These are phyloP conservation scores for Mycosarcoma mackinlayi DNA, from an alignment of 1,284 basidiomycete genomes.

Conservation along the genomic window DNA sequence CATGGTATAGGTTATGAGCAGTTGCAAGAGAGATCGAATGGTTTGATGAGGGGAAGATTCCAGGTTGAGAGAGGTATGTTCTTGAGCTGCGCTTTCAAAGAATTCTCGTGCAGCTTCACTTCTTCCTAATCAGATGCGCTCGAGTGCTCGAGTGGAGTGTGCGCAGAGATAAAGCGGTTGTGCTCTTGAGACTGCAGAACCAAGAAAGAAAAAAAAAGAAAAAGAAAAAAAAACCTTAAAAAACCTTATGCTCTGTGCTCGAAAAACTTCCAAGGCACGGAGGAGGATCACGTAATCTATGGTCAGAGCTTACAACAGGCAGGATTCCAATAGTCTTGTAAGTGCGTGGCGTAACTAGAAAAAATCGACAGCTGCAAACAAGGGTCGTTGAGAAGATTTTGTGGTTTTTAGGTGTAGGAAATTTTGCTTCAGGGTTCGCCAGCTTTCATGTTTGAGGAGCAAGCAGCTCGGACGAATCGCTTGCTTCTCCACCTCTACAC, in stretches of 20 bases:
- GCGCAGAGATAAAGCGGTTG: too few relatives aligned
- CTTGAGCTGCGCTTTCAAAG: too few relatives aligned
- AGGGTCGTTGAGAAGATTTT: constrained; percentile 47
- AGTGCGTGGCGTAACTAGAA: not conserved
- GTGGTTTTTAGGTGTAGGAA: constrained; percentile 5
- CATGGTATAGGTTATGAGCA: too few relatives aligned
- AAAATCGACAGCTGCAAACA: constrained; percentile 9
- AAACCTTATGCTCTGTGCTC: not conserved
- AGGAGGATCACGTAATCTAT: constrained; percentile 23
- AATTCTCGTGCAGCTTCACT: not conserved
- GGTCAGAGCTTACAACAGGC: constrained; percentile 27
- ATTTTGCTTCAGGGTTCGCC: constrained; percentile 27
- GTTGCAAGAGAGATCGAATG: too few relatives aligned
- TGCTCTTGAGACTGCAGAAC: too few relatives aligned
- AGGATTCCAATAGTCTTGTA: not conserved
- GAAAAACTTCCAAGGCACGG: constrained; percentile 6
- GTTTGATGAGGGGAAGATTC: too few relatives aligned
- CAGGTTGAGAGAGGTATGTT: too few relatives aligned
- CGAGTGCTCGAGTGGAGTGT: too few relatives aligned
- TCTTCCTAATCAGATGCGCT: constrained; percentile 18
- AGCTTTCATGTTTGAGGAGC: not conserved
- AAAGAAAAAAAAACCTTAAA: constrained; percentile 23
- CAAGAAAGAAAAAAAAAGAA: too few relatives aligned
- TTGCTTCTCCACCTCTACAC: constrained; percentile 26
- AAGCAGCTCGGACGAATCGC: too few relatives aligned